Evolutionary conservation across 2,329 filamentous ascomycete species (phyloP).

Genomic region (Aspergillus tubingensis): DNA sequence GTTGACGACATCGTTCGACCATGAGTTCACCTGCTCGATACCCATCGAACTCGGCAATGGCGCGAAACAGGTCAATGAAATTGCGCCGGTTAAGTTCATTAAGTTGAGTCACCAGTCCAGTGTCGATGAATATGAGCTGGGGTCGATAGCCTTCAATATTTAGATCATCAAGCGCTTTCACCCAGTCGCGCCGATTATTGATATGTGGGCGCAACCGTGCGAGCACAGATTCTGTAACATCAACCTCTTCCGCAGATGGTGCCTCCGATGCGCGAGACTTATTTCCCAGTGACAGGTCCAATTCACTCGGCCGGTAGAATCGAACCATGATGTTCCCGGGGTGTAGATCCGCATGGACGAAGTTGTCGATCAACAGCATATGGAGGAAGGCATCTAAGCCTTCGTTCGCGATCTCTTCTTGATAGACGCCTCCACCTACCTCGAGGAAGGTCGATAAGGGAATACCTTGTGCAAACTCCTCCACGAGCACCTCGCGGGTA

Average conservation of each 20-base stretch:
- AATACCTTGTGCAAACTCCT: slow-evolving; percentile 94
- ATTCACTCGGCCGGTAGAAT: slow-evolving; percentile 81
- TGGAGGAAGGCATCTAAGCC: slow-evolving; percentile 93
- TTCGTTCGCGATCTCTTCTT: slow-evolving; percentile 91
- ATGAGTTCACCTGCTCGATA: slow-evolving; percentile 94
- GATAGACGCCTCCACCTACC: slow-evolving; percentile 87
- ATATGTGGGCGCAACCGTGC: slow-evolving; percentile 74
- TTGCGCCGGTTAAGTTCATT: slow-evolving; percentile 84
- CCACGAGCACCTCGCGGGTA: slow-evolving; percentile 86
- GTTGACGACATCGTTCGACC: slow-evolving; percentile 92
- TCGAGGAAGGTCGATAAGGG: slow-evolving; percentile 87
- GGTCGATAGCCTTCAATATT: slow-evolving; percentile 87
- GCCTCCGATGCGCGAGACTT: slow-evolving; percentile 46
- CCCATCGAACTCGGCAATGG: slow-evolving; percentile 93
- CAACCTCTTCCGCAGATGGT: slow-evolving; percentile 57
- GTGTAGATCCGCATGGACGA: slow-evolving; percentile 93
- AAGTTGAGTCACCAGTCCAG: slow-evolving; percentile 89
- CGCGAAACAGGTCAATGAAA: slow-evolving; percentile 93
- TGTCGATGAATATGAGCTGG: slow-evolving; percentile 96
- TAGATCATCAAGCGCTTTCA: slow-evolving; percentile 70
- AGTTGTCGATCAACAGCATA: slow-evolving; percentile 97
- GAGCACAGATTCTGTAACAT: slow-evolving; percentile 86
- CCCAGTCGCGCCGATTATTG: slow-evolving; percentile 70
- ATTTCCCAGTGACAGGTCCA: slow-evolving; percentile 61
- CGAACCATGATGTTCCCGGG: slow-evolving; percentile 99